These are phyloP conservation scores for Apophysomyces elegans DNA, from an alignment of 371 early-diverging fungal species.

Conservation along the genomic window DNA sequence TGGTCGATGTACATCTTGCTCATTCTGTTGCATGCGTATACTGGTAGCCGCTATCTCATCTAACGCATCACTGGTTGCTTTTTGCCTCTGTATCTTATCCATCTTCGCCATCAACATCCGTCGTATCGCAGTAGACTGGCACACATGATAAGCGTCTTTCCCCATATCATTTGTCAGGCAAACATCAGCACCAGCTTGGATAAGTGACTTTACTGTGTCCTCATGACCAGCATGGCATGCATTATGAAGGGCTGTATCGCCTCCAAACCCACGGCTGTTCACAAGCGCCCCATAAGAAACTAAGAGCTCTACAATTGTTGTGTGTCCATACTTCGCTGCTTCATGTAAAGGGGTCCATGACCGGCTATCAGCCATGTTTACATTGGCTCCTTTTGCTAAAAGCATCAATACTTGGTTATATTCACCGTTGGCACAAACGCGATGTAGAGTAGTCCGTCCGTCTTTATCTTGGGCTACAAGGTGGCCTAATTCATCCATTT, in stretches of 20 bases:
- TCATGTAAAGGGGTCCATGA: constrained; percentile 86
- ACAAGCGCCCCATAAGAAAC: constrained; percentile 78
- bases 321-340: constrained; percentile 73
- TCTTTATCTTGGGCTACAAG: constrained; percentile 32
- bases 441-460: constrained; percentile 38
- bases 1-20: constrained; percentile 9
- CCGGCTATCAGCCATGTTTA: constrained; percentile 69
- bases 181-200: constrained; percentile 70
- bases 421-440: constrained; percentile 29
- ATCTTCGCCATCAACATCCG: constrained; percentile 43
- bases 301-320: constrained; percentile 64
- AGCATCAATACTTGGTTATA: constrained; percentile 26
- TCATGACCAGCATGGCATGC: constrained; percentile 61
- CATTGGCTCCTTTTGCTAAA: constrained; percentile 72
- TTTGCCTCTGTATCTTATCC: constrained; percentile 48
- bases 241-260: constrained; percentile 78
- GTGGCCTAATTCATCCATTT: constrained; percentile 42
- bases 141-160: constrained; percentile 60
- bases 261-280: constrained; percentile 57
- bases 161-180: constrained; percentile 52
- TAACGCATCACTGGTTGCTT: constrained; percentile 31
- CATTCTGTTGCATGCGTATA: constrained; percentile 18
- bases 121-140: constrained; percentile 38
- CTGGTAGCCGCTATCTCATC: constrained; percentile 39
- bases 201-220: constrained; percentile 65